Evolutionary conservation across 768 basidiomycete genomes (phyloP), one percentile per base, ranked within the genome.

Genomic region (Nidularia sp.): DNA sequence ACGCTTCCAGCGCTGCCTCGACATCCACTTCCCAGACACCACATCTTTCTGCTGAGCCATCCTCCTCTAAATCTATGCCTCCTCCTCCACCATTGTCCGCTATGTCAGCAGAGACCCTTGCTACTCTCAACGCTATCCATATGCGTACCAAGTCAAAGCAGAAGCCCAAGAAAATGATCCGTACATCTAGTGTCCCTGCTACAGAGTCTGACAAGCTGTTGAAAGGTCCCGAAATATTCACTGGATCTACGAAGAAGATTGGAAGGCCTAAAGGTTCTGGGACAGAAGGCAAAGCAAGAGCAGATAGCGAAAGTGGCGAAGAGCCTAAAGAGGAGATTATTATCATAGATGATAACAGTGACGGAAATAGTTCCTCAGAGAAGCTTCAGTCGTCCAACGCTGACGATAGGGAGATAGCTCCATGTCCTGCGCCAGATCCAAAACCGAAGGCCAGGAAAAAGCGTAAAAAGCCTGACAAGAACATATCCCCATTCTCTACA

Each of bases 231-330:
- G 70, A 72, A 35, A 74, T 73, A 5, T 75, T 75, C 51, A 71
- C 71, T 29, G 77, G 79, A 13, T 76, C 77, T n/a, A 61, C 70
- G 51, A 75, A 69, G 54, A 78, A 77, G 60, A 64, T 78, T 61
- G 69, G 67, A 31, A 65, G 76, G 53, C 75, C 75, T 6, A 69
- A 64, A n/a, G 50, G 45, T 22, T 10, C 18, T 9, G 8, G 9
- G 10, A 29, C 12, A 29, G 49, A 36, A 13, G 34, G 29, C 49
- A 65, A 54, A 34, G 55, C 60, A 13, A 45, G 45, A 35, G 54
- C 61, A n/a, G 63, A 65, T 43, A 54, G 61, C 34, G 58, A 62
- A 31, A 49, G 47, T 35, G 55, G 55, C 45, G 55, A 57, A 15
- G 55, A 51, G 13, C 45, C 47, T 8, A 22, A 51, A 10, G 49